Evolutionary conservation across 2,329 filamentous ascomycete species (phyloP), one percentile per base, ranked within the genome.

Genomic region (Fusarium luffae): DNA sequence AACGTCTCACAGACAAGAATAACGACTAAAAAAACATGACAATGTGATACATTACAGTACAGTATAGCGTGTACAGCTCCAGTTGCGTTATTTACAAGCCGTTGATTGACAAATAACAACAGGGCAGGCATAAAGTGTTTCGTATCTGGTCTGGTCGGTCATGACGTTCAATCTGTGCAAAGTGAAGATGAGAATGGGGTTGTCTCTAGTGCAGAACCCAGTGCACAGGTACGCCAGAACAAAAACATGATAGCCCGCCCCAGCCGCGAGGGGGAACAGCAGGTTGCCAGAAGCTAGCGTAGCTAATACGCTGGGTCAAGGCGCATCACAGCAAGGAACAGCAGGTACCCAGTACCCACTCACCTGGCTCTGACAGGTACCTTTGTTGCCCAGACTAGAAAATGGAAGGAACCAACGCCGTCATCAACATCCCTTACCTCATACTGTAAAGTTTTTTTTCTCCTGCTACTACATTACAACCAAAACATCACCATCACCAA

Each of bases 341-440:
- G 14, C 14, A 52, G 32, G 66, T 72, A 73, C 34, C 19, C 3
- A 32, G 25, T 70, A 72, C 70, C 40, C 42, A 37, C 34, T 14
- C 25, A 25, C n/a, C 30, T 42, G 52, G 21, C 54, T 51, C 46
- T 59, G 43, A 32, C 59, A 72, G 54, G 71, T 73, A 71, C 21
- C 62, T 56, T 52, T 43, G 46, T 69, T 51, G 60, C 51, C 58
- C 48, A 67, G 66, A 25, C 47, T n/a, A 28, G n/a, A 44, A 59
- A 52, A 41, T 52, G 34, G 49, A 52, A 51, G 32, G 49, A 51
- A 63, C 40, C 54, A 58, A 58, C 58, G 46, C 62, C 67, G 64
- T 73, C 71, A 73, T 74, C 66, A 48, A 59, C 60, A 56, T 58
- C 58, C 66, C 69, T 75, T 70, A 74, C 71, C 67, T 75, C 73